Conservation (phyloP, 2,329 filamentous ascomycete species). For the Phaeoacremonium minimum region DNA sequence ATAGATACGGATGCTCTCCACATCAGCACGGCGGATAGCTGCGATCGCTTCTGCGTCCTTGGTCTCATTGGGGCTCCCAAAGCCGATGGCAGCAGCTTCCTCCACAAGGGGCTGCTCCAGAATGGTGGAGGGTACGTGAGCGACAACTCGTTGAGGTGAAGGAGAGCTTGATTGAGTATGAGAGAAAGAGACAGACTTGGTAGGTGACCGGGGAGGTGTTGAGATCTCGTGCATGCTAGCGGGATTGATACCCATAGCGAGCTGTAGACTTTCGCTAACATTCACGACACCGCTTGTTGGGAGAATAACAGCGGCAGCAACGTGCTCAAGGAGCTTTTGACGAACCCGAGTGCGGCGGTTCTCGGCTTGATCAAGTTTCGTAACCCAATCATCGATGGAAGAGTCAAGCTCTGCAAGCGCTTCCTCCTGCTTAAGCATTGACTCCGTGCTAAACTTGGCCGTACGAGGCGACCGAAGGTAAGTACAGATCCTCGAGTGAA, state of each 20-base stretch:
- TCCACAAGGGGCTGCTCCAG: constrained; percentile 45
- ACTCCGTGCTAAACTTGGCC: constrained; percentile 69
- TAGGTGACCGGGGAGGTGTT: constrained; percentile 57
- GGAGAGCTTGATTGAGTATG: constrained; percentile 29
- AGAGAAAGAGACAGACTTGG: constrained; percentile 31
- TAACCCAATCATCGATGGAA: constrained; percentile 77
- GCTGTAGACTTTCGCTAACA: constrained; percentile 34
- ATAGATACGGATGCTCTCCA: constrained; percentile 66
- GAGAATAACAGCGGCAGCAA: constrained; percentile 65
- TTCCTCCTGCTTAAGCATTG: constrained; percentile 76
- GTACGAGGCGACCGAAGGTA: constrained; percentile 69
- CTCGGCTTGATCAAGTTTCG: constrained; percentile 75
- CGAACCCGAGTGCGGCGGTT: constrained; percentile 70
- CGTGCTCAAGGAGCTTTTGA: constrained; percentile 77
- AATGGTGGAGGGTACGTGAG: constrained; percentile 53
- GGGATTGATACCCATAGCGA: constrained; percentile 31
- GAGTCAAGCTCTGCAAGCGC: constrained; percentile 71
- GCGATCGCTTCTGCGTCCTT: constrained; percentile 13
- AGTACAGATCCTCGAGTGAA: constrained; percentile 73
- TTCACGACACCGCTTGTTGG: constrained; percentile 24
- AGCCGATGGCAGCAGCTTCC: constrained; percentile 28
- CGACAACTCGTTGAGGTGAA: constrained; percentile 46
- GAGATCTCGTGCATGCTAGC: constrained; percentile 34
- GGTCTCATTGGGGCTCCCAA: constrained; percentile 18
- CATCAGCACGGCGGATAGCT: constrained; percentile 29